Base-by-base conservation (phyloP, 768 basidiomycete genomes). In the Infundibulicybe gibba region DNA sequence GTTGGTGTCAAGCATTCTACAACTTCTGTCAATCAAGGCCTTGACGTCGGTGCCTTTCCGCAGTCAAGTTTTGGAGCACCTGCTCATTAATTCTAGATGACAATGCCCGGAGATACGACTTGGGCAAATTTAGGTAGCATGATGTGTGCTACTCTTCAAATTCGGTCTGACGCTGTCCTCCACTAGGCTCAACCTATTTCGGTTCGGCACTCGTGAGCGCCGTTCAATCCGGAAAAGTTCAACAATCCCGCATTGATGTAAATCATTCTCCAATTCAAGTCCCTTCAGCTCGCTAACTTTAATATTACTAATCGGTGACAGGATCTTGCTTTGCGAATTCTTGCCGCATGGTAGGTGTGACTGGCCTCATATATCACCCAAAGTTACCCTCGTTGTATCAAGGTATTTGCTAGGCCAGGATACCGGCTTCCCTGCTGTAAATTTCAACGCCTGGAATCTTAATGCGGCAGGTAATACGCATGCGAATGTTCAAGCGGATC, bases 301-400 rank as follows among this genome's bases (percentile, higher is more conserved):
- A 11, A 32, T 13, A 9, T 15, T 41, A 19, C 43, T 32, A 15
- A n/a, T 12, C 5, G 41, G 13, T 11, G 30, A 8, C 40, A 79
- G 67, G 81, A 90, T 59, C 76, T 88, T 75, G 87, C 86, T 1
- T 77, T 77, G 2, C 79, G 87, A 15, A 83, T 89, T 48, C 59
- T 89, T 9, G 83, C 85, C 14, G 75, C 76, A 6, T 89, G 80
- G 75, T 83, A 59, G 34, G 47, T 44, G 21, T 12, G 9, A 15
- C 42, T 9, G 47, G 30, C 10, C 20, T 5, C 21, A 39, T 25
- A 8, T 16, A 2, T 38, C 17, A 25, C 20, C 31, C 14, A 5
- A 35, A 5, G 14, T 43, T 41, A n/a, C 14, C 43, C 37, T 41
- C 33, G 10, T 14, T 32, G 33, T 39, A 16, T 43, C 6, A 21